A percentile compares a stretch with the other conserved stretches of the same genome.
phyloP scores from a whole-genome alignment of 805 yeast species.

The Naumovozyma dairenensis region DNA sequence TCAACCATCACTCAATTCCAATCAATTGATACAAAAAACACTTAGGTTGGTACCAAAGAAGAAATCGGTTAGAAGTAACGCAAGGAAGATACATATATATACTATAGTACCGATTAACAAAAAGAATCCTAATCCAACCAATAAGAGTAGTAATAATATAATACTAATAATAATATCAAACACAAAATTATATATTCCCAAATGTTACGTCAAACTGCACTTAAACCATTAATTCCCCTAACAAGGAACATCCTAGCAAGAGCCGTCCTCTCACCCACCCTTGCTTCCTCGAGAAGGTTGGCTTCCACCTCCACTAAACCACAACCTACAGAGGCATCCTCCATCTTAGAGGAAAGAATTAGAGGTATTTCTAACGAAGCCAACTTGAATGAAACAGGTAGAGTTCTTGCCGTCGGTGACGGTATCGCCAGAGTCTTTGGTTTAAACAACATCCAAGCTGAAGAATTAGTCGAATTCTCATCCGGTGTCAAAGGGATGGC shows the following conservation, averaged over 20 bases:
- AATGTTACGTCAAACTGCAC: background rate
- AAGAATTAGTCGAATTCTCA: constrained; percentile 97
- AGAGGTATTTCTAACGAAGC: constrained; percentile 98
- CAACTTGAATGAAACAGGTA: constrained; percentile 97
- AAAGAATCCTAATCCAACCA: no score
- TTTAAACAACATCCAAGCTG: constrained; percentile 98
- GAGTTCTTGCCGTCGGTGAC: constrained; percentile 98
- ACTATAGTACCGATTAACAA: no score
- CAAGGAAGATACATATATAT: no score
- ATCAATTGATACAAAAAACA: no score
- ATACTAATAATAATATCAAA: no score
- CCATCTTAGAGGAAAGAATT: constrained; percentile 97
- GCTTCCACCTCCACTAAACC: constrained; percentile 82
- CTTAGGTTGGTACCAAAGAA: no score
- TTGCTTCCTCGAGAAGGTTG: no score
- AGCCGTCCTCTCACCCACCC: background rate
- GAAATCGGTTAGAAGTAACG: no score
- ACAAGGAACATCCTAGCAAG: background rate
- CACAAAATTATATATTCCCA: no score
- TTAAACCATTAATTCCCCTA: background rate
- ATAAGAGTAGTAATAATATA: no score
- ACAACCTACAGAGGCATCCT: constrained; percentile 98
- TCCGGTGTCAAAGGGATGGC: constrained; percentile 99
- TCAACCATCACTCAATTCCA: no score
- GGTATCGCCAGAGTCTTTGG: constrained; percentile 99